Evolutionary conservation across 2,329 filamentous ascomycete species (phyloP).

Genomic region (Cercospora nicotianae): DNA sequence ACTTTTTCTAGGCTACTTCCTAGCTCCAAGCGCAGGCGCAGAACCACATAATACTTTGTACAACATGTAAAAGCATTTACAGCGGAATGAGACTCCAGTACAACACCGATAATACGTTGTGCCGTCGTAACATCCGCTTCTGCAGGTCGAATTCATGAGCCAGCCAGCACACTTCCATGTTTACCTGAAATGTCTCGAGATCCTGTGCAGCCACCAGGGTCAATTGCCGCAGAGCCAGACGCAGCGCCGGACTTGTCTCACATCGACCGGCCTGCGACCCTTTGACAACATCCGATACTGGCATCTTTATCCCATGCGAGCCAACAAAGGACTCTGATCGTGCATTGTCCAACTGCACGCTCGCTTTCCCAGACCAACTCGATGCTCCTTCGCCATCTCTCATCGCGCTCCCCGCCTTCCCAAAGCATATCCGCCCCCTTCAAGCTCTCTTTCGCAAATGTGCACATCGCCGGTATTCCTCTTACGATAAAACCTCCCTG

Average conservation of each 20-base stretch:
- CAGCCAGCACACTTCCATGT: not conserved
- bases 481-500: slow-evolving; percentile 2
- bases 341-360: not conserved
- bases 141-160: not conserved
- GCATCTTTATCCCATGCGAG: not conserved
- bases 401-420: not conserved
- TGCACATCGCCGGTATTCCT: not conserved
- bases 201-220: not conserved
- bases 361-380: not conserved
- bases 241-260: not conserved
- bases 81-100: not conserved
- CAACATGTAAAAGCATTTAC: not conserved
- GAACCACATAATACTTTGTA: not conserved
- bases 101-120: not conserved
- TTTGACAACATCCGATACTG: not conserved
- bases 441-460: not conserved
- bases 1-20: not conserved
- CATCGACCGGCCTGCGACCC: not conserved
- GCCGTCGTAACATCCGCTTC: not conserved
- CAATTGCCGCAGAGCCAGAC: not conserved
- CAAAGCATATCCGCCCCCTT: not conserved
- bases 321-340: not conserved
- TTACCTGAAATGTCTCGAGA: not conserved
- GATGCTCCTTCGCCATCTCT: not conserved
- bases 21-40: not conserved